phyloP scores from a whole-genome alignment of 768 basidiomycete genomes.

The Paxillus rubicundulus region DNA sequence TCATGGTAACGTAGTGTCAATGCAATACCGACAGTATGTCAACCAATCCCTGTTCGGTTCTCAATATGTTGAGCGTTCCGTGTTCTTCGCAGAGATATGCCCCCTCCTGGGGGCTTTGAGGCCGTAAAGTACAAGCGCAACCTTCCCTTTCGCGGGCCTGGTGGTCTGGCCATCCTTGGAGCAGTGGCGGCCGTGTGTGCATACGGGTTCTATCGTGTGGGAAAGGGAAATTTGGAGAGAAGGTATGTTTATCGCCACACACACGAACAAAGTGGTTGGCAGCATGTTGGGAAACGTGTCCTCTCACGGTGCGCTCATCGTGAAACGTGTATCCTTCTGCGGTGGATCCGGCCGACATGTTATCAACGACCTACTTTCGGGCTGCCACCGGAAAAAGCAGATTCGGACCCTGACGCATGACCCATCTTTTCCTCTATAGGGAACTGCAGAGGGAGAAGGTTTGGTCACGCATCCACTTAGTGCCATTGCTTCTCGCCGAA shows the following conservation, averaged over 20 bases:
- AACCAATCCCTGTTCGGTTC: constrained; percentile 7
- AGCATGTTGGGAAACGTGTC: constrained; percentile 72
- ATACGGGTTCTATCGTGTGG: constrained; percentile 90
- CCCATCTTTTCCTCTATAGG: constrained; percentile 47
- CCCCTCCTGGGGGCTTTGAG: constrained; percentile 91
- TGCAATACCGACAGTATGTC: constrained; percentile 29
- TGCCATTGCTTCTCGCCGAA: constrained; percentile 90
- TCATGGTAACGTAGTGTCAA: constrained; percentile 18
- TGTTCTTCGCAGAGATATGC: constrained; percentile 75
- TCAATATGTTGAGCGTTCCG: constrained; percentile 7
- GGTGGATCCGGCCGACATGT: constrained; percentile 46
- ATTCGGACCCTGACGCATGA: constrained; percentile 37
- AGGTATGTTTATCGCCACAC: constrained; percentile 57
- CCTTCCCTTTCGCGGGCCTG: constrained; percentile 84
- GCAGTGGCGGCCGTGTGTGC: constrained; percentile 84
- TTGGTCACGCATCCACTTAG: constrained; percentile 94
- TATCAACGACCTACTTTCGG: constrained; percentile 45
- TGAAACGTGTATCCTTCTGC: constrained; percentile 59
- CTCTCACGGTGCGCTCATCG: constrained; percentile 53
- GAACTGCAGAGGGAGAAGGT: constrained; percentile 90
- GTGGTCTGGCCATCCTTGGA: constrained; percentile 80
- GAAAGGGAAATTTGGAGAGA: constrained; percentile 88
- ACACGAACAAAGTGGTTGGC: constrained; percentile 34
- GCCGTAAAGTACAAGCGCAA: constrained; percentile 93
- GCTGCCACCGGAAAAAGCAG: constrained; percentile 42